Evolutionary conservation across 1,139 yeast species (phyloP), one percentile per base, ranked within the genome.

Genomic region (Kodamaea fungicola): DNA sequence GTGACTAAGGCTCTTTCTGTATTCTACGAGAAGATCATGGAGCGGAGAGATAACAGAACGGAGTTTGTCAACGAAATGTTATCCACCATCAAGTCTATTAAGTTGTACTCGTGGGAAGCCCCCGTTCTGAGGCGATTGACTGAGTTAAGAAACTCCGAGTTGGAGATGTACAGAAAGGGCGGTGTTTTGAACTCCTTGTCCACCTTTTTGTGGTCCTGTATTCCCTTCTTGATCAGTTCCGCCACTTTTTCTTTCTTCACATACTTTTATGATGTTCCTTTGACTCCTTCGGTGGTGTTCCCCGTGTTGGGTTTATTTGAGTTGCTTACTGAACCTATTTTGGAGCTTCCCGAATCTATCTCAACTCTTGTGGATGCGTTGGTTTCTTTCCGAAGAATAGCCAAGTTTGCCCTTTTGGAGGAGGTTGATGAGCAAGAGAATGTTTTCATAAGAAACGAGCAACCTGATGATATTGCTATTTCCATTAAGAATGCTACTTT

Each of bases 251-350:
- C 58, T 3, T 44, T 57, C 2, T 66, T 55, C 44, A 54, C 62
- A 2, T 40, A 46, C 30, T 35, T 58, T 31, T 52, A 58, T 32
- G 48, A 49, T 7, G 43, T 48, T 7, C 54, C 62, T 0, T 56
- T 68, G 38, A 57, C 66, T 3, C 72, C 74, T 2, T 59, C 62
- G 8, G 57, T 64, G 30, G 53, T 65, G 8, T 67, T 68, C 49
- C 74, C 74, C 7, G 65, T 71, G 1, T 55, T 67, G 44, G 53
- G 70, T 1, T 51, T 68, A 30, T 66, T 68, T 43, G 62, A 57
- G 23, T 48, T 63, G 37, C 53, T 68, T 35, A 52, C 67, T 4
- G 64, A 57, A 23, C 71, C 72, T 7, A 57, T 68, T 38, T 48
- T 62, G 37, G 43, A 55, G 38, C 52, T 68, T 36, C 74, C 74